Percentiles rank a stretch among this genome's conserved stretches.
These are phyloP conservation scores for Arthrobotrys iridis DNA, from an alignment of 2,329 filamentous ascomycete species.

Conservation along the genomic window DNA sequence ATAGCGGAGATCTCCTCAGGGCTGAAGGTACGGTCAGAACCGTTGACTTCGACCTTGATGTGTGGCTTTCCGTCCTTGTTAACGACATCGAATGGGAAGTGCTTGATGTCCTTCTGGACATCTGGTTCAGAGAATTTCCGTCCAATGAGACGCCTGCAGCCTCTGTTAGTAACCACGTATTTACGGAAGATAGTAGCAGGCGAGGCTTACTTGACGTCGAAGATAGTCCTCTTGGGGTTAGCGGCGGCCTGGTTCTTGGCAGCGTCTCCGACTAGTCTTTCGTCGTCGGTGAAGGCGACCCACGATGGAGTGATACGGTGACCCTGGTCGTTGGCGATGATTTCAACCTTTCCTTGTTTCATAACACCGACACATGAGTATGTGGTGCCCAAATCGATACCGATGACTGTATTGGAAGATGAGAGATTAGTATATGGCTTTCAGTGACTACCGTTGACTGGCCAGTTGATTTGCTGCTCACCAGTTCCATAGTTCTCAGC, in stretches of 20 bases:
- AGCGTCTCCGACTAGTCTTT: slow-evolving; percentile 95
- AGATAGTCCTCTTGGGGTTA: slow-evolving; percentile 80
- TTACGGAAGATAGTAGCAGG: background rate
- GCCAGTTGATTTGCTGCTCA: slow-evolving; percentile 58
- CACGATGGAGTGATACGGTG: slow-evolving; percentile 96
- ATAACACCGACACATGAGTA: slow-evolving; percentile 93
- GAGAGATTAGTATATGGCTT: background rate
- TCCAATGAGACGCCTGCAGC: slow-evolving; percentile 78
- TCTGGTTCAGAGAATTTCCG: slow-evolving; percentile 85
- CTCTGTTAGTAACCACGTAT: slow-evolving; percentile 54
- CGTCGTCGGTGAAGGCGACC: slow-evolving; percentile 95
- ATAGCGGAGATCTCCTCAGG: slow-evolving; percentile 84
- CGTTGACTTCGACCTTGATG: slow-evolving; percentile 77
- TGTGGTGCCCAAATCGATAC: slow-evolving; percentile 94
- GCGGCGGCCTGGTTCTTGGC: slow-evolving; percentile 93
- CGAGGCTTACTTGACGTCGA: slow-evolving; percentile 80
- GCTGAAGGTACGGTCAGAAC: slow-evolving; percentile 76
- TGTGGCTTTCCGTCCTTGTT: slow-evolving; percentile 90
- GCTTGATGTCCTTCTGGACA: slow-evolving; percentile 92
- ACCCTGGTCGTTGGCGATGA: slow-evolving; percentile 95
- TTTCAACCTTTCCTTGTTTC: slow-evolving; percentile 94
- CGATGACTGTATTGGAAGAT: slow-evolving; percentile 71
- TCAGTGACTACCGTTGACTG: background rate
- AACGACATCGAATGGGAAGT: slow-evolving; percentile 96
- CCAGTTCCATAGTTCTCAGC: slow-evolving; percentile 80